phyloP scores from a whole-genome alignment of 2,329 filamentous ascomycete genomes.

The Aspergillus ochraceus region DNA sequence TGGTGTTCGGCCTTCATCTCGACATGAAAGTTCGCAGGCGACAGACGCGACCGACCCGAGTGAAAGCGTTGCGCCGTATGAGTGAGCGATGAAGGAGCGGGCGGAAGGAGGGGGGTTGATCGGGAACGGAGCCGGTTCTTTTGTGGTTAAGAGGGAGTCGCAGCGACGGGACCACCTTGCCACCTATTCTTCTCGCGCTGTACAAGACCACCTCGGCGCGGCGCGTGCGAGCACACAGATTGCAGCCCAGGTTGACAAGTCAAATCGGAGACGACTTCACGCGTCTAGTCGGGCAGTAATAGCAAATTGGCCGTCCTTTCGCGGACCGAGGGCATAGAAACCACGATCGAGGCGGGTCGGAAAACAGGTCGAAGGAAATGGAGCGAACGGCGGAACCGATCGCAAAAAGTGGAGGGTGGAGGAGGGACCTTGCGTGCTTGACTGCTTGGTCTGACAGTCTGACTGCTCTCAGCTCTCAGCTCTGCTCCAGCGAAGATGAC shows the following conservation, averaged over 20 bases:
- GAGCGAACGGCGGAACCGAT: conserved; percentile 5
- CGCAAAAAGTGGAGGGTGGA: background rate
- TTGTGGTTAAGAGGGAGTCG: background rate
- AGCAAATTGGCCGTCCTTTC: conserved; percentile 5
- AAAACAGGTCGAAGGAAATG: conserved; percentile 1
- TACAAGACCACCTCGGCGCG: conserved; percentile 13
- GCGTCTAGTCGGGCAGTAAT: conserved; percentile 12
- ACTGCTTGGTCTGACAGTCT: background rate
- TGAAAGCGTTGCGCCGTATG: background rate
- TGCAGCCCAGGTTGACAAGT: conserved; percentile 17
- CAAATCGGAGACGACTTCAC: background rate
- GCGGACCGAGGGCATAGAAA: conserved; percentile 20
- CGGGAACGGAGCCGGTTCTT: background rate
- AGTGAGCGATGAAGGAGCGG: background rate
- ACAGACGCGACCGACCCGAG: background rate
- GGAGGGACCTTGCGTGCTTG: background rate
- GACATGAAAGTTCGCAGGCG: conserved; percentile 23
- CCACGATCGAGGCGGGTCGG: conserved; percentile 1
- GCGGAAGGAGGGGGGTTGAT: background rate
- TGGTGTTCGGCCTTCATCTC: conserved; percentile 35
- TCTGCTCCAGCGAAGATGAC: background rate
- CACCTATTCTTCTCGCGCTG: conserved; percentile 1
- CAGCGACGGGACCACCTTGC: conserved; percentile 3
- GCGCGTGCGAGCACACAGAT: conserved; percentile 10
- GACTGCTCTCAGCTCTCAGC: too few relatives aligned